Percentiles rank a stretch among this genome's conserved stretches.
Evolutionary conservation across 345 rosid genomes (phyloP).

Genomic region (Rhodamnia argentea): DNA sequence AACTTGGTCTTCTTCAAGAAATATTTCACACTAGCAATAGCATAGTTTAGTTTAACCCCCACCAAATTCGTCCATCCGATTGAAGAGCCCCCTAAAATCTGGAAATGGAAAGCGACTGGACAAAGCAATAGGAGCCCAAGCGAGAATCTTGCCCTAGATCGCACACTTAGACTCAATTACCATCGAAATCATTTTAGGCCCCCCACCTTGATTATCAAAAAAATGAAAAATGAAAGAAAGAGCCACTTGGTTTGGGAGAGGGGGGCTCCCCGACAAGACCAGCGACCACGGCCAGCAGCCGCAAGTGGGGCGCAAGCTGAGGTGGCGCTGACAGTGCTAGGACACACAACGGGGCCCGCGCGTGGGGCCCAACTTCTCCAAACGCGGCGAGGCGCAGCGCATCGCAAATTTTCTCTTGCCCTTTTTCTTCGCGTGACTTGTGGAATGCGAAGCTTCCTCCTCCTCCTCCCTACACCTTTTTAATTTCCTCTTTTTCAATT

Average conservation of each 20-base stretch:
- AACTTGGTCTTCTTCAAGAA: too few species aligned
- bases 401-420: background rate
- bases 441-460: background rate
- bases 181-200: background rate
- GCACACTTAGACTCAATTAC: background rate
- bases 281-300: background rate
- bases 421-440: background rate
- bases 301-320: background rate
- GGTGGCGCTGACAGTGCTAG: background rate
- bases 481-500: background rate
- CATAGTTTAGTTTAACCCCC: too few species aligned
- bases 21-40: too few species aligned
- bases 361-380: background rate
- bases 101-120: background rate
- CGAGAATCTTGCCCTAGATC: background rate
- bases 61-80: too few species aligned
- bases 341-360: background rate
- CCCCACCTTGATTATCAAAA: background rate
- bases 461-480: background rate
- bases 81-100: too few species aligned
- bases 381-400: conserved; percentile 4
- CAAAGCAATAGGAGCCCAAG: background rate
- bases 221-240: background rate
- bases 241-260: background rate
- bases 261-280: background rate